Evolutionary conservation across 1,284 basidiomycete genomes (phyloP).

Genomic region (Irpex lacteus): DNA sequence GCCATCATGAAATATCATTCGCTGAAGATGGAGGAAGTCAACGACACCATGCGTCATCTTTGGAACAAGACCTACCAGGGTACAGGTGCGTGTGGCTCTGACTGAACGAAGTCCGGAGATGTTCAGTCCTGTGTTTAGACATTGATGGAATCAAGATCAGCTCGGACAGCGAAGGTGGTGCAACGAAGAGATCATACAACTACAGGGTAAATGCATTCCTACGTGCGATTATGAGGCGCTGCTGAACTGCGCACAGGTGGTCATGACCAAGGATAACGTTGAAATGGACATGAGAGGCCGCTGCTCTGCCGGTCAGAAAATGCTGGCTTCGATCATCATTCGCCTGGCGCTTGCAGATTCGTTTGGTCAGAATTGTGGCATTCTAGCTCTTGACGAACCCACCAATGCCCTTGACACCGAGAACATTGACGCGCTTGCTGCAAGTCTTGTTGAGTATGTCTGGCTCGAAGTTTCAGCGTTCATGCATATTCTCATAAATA

Average conservation of each 20-base stretch:
- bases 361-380: conserved; percentile 96
- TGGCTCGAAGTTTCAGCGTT: conserved; percentile 1
- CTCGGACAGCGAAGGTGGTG: conserved; percentile 88
- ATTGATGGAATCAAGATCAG: conserved; percentile 97
- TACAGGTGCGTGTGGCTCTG: conserved; percentile 59
- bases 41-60: conserved; percentile 91
- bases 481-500: conserved; percentile 1
- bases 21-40: conserved; percentile 99
- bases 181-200: conserved; percentile 93
- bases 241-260: conserved; percentile 58
- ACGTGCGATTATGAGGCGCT: conserved; percentile 1
- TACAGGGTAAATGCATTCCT: conserved; percentile 67
- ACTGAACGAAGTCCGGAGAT: conserved; percentile 46
- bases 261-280: conserved; percentile 98
- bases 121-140: too few species aligned
- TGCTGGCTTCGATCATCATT: conserved; percentile 98
- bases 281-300: conserved; percentile 99
- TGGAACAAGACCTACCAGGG: conserved; percentile 99
- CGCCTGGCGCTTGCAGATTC: conserved; percentile 97
- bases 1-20: conserved; percentile 98
- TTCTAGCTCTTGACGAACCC: conserved; percentile 96
- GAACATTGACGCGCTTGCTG: conserved; percentile 93
- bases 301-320: conserved; percentile 98
- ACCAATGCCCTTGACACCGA: conserved; percentile 97
- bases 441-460: conserved; percentile 87